Percentiles rank a stretch among this genome's conserved stretches.
Evolutionary conservation across 1,139 yeast genomes (phyloP).

Genomic region (Blastobotrys buckinghamii): DNA sequence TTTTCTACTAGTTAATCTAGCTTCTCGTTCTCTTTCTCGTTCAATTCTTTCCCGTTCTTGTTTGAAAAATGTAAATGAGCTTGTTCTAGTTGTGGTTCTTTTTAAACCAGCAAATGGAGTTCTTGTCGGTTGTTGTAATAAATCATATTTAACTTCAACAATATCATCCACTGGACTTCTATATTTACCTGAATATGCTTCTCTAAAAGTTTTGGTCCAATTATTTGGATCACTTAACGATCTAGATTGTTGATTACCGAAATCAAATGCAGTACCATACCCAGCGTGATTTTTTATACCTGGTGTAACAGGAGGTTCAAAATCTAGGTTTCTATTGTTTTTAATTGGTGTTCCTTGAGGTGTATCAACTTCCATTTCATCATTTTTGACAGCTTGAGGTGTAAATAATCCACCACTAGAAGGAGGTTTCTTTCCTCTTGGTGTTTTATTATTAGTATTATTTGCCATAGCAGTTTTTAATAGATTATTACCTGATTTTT

Average conservation of each 20-base stretch:
- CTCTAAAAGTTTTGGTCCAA: neutral
- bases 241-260: neutral
- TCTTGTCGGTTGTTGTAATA: neutral
- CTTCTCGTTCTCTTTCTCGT: constrained; percentile 9
- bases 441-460: constrained; percentile 1
- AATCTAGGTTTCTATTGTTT: neutral
- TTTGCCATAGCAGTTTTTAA: neutral
- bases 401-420: constrained; percentile 18
- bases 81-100: neutral
- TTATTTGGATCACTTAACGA: neutral
- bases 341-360: constrained; percentile 3
- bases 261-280: constrained; percentile 17
- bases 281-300: neutral
- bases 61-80: constrained; percentile 2
- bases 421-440: neutral
- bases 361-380: neutral
- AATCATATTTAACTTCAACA: neutral
- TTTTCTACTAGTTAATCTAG: constrained; percentile 6
- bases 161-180: neutral
- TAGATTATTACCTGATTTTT: neutral
- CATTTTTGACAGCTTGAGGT: constrained; percentile 1
- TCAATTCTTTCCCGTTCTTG: constrained; percentile 6
- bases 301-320: constrained; percentile 8
- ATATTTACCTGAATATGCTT: constrained; percentile 5
- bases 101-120: constrained; percentile 3